phyloP scores from a whole-genome alignment of 495 filamentous ascomycete genomes.

The Barbatosphaeria neglecta region DNA sequence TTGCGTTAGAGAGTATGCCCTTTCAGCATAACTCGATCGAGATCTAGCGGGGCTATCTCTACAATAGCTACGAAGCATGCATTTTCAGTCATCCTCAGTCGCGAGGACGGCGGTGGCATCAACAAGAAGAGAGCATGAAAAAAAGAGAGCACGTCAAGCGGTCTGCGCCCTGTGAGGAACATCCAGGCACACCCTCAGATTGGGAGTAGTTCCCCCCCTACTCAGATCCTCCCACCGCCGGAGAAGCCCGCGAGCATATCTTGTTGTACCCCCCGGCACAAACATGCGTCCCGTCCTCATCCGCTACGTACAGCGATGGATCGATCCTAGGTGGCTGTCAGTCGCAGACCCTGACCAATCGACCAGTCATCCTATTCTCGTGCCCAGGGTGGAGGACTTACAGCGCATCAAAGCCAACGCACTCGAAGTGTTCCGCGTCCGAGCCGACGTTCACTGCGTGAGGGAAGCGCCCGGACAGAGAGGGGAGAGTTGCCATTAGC shows the following conservation, averaged over 20 bases:
- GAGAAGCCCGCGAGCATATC: background rate
- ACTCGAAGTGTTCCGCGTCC: conserved; percentile 11
- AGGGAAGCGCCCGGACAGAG: background rate
- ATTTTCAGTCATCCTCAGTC: too few relatives aligned
- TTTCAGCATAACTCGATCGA: too few relatives aligned
- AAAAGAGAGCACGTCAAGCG: too few relatives aligned
- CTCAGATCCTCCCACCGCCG: background rate
- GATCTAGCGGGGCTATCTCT: too few relatives aligned
- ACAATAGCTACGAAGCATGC: too few relatives aligned
- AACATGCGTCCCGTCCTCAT: conserved; percentile 7
- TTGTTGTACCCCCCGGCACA: conserved; percentile 15
- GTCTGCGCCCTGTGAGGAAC: too few relatives aligned
- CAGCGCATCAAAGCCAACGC: conserved; percentile 21
- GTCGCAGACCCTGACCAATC: too few relatives aligned
- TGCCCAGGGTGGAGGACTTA: too few relatives aligned
- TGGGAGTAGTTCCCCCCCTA: background rate
- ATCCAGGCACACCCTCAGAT: background rate
- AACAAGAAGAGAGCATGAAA: too few relatives aligned
- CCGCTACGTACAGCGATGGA: conserved; percentile 6
- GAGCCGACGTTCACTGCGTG: conserved; percentile 2
- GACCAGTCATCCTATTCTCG: too few relatives aligned
- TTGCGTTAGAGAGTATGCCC: too few relatives aligned
- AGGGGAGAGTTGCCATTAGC: background rate
- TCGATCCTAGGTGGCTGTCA: conserved; percentile 6
- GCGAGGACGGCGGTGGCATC: too few relatives aligned